Evolutionary conservation across 805 yeast species (phyloP).

Genomic region (Wickerhamomyces xylosicus): DNA sequence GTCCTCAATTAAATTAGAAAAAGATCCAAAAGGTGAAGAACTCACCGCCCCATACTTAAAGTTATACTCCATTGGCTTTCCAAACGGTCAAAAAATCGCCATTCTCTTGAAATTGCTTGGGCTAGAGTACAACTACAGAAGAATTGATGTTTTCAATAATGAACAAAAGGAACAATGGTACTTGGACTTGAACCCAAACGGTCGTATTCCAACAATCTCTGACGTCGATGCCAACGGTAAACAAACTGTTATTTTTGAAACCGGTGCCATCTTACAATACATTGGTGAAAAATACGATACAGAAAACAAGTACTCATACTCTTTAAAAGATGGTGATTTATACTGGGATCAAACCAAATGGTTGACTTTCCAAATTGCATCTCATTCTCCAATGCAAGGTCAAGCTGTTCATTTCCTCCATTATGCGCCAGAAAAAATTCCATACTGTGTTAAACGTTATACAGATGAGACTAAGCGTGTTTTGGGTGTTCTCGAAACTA

Average conservation of each 20-base stretch:
- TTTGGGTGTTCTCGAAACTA: slow-evolving; percentile 41
- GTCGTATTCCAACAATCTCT: slow-evolving; percentile 48
- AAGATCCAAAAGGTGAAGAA: slow-evolving; percentile 22
- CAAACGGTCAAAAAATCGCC: slow-evolving; percentile 31
- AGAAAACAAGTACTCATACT: slow-evolving; percentile 31
- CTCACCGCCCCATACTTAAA: slow-evolving; percentile 32
- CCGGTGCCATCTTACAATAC: slow-evolving; percentile 52
- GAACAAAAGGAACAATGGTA: slow-evolving; percentile 51
- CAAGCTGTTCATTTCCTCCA: slow-evolving; percentile 40
- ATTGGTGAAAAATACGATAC: slow-evolving; percentile 51
- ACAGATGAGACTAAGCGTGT: slow-evolving; percentile 40
- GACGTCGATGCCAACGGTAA: slow-evolving; percentile 29
- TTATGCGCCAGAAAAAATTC: slow-evolving; percentile 39
- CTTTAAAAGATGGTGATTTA: slow-evolving; percentile 22
- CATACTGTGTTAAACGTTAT: slow-evolving; percentile 44
- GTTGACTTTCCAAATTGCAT: slow-evolving; percentile 47
- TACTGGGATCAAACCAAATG: slow-evolving; percentile 47
- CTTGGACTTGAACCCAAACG: slow-evolving; percentile 48
- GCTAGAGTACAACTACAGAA: slow-evolving; percentile 23
- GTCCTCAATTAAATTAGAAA: slow-evolving; percentile 8
- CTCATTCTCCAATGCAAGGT: slow-evolving; percentile 55
- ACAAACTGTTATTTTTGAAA: slow-evolving; percentile 37
- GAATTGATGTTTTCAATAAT: slow-evolving; percentile 29
- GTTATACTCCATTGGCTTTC: slow-evolving; percentile 32
- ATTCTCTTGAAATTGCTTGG: slow-evolving; percentile 23